Evolutionary conservation across 805 yeast species (phyloP).

Genomic region (Candida xyloterini): DNA sequence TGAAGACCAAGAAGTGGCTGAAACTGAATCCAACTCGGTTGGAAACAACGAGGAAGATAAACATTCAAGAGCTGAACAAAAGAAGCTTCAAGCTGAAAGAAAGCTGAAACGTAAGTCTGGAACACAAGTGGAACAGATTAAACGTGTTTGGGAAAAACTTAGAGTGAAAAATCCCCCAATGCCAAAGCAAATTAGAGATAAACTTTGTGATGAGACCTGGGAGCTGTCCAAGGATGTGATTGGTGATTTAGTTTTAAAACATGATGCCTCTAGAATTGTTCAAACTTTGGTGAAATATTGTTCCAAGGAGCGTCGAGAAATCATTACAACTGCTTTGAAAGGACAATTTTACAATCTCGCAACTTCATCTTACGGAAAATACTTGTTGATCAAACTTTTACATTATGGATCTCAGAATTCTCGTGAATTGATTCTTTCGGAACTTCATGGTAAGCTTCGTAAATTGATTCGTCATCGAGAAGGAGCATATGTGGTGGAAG

Average conservation of each 20-base stretch:
- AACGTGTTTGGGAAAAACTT: slow-evolving; percentile 85
- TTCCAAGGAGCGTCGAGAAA: slow-evolving; percentile 71
- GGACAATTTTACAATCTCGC: slow-evolving; percentile 80
- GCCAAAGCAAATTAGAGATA: slow-evolving; percentile 71
- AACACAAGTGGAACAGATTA: slow-evolving; percentile 76
- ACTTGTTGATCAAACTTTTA: slow-evolving; percentile 78
- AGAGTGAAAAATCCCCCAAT: slow-evolving; percentile 82
- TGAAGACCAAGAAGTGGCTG: slow-evolving; percentile 29
- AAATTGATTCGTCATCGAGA: slow-evolving; percentile 95
- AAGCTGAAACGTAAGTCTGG: slow-evolving; percentile 89
- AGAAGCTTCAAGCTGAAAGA: slow-evolving; percentile 72
- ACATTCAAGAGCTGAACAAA: slow-evolving; percentile 81
- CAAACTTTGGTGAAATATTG: slow-evolving; percentile 90
- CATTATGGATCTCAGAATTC: slow-evolving; percentile 89
- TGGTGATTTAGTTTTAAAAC: slow-evolving; percentile 85
- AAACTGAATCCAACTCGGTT: slow-evolving; percentile 25
- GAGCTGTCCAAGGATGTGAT: slow-evolving; percentile 71
- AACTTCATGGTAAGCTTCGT: slow-evolving; percentile 85
- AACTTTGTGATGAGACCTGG: slow-evolving; percentile 83
- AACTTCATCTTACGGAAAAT: slow-evolving; percentile 91
- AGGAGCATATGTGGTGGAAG: slow-evolving; percentile 97
- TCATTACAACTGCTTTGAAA: slow-evolving; percentile 63
- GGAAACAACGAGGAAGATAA: slow-evolving; percentile 38
- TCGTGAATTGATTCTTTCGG: slow-evolving; percentile 71
- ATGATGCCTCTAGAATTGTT: slow-evolving; percentile 93